These are phyloP conservation scores for Caryopteris hybrid DNA, from an alignment of 305 asterid species.

Conservation along the genomic window DNA sequence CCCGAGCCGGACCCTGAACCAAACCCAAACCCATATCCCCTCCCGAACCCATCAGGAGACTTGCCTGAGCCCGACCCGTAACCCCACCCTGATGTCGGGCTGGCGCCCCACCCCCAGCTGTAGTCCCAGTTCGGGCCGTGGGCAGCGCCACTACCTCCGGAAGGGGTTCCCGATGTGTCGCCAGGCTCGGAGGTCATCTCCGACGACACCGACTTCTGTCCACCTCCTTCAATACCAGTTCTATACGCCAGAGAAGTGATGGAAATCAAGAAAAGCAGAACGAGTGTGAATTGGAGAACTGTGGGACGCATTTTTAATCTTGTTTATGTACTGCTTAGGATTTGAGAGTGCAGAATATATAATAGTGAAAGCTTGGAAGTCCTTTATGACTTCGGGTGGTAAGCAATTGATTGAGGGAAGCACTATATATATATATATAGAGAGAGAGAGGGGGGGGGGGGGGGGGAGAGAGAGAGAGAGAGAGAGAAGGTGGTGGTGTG, in stretches of 20 bases:
- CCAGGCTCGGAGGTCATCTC: not conserved
- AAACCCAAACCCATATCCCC: constrained; percentile 39
- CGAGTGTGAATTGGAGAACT: constrained; percentile 13
- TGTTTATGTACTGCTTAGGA: not conserved
- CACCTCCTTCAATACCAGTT: not conserved
- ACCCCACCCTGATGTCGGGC: constrained; percentile 53
- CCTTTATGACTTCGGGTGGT: not conserved
- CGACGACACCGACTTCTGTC: constrained; percentile 1
- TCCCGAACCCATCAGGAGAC: constrained; percentile 38
- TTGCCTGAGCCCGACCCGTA: constrained; percentile 49
- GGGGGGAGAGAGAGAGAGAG: no score
- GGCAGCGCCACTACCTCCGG: constrained; percentile 38
- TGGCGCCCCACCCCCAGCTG: constrained; percentile 52
- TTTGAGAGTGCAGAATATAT: not conserved
- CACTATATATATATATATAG: constrained; percentile 24
- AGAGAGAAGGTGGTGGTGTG: no score
- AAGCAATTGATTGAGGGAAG: constrained; percentile 21
- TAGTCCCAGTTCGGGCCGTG: constrained; percentile 45
- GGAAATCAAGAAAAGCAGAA: constrained; percentile 25
- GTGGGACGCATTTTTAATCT: constrained; percentile 9
- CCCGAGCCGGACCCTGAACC: constrained; percentile 39
- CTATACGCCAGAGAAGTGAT: constrained; percentile 3
- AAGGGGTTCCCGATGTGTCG: constrained; percentile 17
- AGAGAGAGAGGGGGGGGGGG: no score
- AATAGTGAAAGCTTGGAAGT: not conserved